These are phyloP conservation scores for Malassezia obtusa DNA, from an alignment of 1,284 basidiomycete genomes.

Conservation along the genomic window DNA sequence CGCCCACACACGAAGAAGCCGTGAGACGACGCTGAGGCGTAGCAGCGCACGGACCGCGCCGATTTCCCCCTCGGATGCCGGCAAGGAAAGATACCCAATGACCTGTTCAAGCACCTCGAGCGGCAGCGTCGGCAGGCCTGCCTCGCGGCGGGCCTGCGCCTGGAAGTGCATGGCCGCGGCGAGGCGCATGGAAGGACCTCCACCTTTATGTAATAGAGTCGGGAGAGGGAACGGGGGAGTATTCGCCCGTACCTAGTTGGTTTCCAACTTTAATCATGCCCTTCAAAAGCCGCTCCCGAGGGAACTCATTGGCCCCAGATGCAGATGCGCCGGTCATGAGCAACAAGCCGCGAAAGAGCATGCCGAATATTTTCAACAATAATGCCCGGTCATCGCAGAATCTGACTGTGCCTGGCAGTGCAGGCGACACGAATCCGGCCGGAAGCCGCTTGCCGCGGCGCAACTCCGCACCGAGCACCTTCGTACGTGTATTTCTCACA, in stretches of 20 bases:
- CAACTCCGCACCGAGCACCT: neutral
- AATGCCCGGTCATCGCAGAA: neutral
- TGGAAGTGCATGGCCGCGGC: neutral
- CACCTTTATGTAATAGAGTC: conserved; percentile 1
- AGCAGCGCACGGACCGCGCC: conserved; percentile 22
- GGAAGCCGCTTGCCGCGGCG: neutral
- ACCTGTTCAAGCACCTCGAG: conserved; percentile 30
- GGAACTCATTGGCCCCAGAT: neutral
- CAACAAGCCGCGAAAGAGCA: neutral
- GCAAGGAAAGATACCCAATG: conserved; percentile 20
- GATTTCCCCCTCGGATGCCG: conserved; percentile 26
- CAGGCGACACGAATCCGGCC: neutral
- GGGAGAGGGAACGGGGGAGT: neutral
- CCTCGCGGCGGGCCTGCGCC: conserved; percentile 4
- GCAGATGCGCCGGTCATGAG: neutral
- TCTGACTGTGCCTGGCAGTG: neutral
- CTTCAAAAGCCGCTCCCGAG: neutral
- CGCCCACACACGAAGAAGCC: conserved; percentile 29
- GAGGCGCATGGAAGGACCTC: neutral
- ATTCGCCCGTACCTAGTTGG: no score
- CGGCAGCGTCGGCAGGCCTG: conserved; percentile 24
- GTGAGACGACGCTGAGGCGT: conserved; percentile 27
- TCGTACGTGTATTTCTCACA: neutral
- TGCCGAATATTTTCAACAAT: neutral
- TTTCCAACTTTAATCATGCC: neutral